Evolutionary conservation across 2,329 filamentous ascomycete species (phyloP).

Genomic region (Claviceps digitariae): DNA sequence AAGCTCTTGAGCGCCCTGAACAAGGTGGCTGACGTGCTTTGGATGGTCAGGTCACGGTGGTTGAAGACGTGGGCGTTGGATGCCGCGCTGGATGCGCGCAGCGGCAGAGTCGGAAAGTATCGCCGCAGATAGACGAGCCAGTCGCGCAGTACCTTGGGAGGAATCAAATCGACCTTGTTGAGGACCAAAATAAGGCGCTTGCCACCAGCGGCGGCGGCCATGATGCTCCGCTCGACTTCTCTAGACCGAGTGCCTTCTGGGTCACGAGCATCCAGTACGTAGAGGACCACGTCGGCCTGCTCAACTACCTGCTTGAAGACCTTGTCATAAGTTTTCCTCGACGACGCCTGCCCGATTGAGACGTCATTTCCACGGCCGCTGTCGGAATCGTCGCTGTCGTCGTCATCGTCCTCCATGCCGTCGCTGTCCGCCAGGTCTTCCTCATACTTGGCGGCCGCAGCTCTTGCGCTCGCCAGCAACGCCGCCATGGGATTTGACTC

Average conservation of each 20-base stretch:
- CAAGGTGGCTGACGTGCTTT: conserved; percentile 71
- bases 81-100: conserved; percentile 70
- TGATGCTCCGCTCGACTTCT: conserved; percentile 80
- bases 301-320: conserved; percentile 90
- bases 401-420: conserved; percentile 34
- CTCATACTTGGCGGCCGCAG: conserved; percentile 64
- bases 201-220: conserved; percentile 70
- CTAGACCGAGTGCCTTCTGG: conserved; percentile 82
- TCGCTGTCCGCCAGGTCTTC: conserved; percentile 47
- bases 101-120: conserved; percentile 82
- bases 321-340: conserved; percentile 84
- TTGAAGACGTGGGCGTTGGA: conserved; percentile 84
- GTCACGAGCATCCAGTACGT: conserved; percentile 85
- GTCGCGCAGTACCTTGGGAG: conserved; percentile 63
- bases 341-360: conserved; percentile 42
- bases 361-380: conserved; percentile 44
- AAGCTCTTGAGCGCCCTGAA: conserved; percentile 86
- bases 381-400: conserved; percentile 27
- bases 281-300: conserved; percentile 78
- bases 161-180: conserved; percentile 92
- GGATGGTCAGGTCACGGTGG: conserved; percentile 76
- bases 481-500: conserved; percentile 81
- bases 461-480: conserved; percentile 70
- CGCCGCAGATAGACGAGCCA: conserved; percentile 78
- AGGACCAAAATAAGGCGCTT: conserved; percentile 84